phyloP scores from a whole-genome alignment of 192 early-diverging fungal species.

The Dissophora ornata region DNA sequence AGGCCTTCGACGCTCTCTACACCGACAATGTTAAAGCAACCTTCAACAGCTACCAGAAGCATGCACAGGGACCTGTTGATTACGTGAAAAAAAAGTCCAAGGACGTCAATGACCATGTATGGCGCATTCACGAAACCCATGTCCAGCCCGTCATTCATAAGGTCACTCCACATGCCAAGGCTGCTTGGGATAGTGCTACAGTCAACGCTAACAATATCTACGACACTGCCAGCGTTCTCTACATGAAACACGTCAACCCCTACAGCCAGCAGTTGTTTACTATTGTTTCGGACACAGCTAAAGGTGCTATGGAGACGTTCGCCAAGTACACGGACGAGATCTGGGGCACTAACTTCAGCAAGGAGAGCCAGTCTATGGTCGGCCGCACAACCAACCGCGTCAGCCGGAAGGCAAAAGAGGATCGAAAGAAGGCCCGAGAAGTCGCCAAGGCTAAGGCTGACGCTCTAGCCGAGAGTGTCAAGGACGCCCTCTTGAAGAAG shows the following conservation, averaged over 20 bases:
- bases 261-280: slow-evolving; percentile 19
- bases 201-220: slow-evolving; percentile 1
- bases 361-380: slow-evolving; percentile 13
- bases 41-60: slow-evolving; percentile 27
- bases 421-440: not conserved
- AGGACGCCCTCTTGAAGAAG: slow-evolving; percentile 26
- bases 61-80: slow-evolving; percentile 15
- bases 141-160: slow-evolving; percentile 39
- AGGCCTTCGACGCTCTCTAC: slow-evolving; percentile 27
- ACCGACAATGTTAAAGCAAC: slow-evolving; percentile 31
- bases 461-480: slow-evolving; percentile 9
- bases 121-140: slow-evolving; percentile 13
- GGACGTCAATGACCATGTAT: slow-evolving; percentile 10
- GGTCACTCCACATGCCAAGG: slow-evolving; percentile 35
- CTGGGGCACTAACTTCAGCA: slow-evolving; percentile 39
- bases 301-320: slow-evolving; percentile 22
- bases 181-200: slow-evolving; percentile 32
- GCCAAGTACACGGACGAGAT: slow-evolving; percentile 39
- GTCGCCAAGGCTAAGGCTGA: not conserved
- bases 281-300: slow-evolving; percentile 16
- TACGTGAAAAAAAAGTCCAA: slow-evolving; percentile 1
- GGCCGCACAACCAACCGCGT: slow-evolving; percentile 9
- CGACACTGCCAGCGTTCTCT: slow-evolving; percentile 7
- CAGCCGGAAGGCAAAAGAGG: not conserved
- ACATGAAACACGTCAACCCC: slow-evolving; percentile 39